Percentiles rank a stretch among this genome's conserved stretches.
phyloP scores from a whole-genome alignment of 805 yeast species.

The Brettanomyces anomalus region DNA sequence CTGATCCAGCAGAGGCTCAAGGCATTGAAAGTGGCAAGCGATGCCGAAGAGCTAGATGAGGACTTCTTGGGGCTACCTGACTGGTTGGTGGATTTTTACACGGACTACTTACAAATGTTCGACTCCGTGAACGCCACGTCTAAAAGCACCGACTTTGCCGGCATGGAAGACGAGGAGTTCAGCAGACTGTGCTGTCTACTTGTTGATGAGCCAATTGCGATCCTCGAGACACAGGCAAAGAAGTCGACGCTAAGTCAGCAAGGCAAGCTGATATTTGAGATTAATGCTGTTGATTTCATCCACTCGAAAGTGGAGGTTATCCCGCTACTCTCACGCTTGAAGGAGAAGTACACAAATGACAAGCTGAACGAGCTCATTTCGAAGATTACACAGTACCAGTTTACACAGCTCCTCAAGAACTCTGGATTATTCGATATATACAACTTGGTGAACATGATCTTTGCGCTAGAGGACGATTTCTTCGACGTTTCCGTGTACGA shows the following conservation, averaged over 20 bases:
- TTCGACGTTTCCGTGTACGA: constrained; percentile 56
- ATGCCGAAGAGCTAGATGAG: constrained; percentile 29
- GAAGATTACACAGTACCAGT: constrained; percentile 36
- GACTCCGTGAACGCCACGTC: constrained; percentile 27
- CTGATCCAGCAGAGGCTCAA: constrained; percentile 27
- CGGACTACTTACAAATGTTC: constrained; percentile 50
- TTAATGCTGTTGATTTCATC: constrained; percentile 55
- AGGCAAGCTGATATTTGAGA: constrained; percentile 33
- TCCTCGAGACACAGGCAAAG: constrained; percentile 20
- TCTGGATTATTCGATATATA: constrained; percentile 51
- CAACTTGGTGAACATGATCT: constrained; percentile 65
- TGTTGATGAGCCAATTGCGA: constrained; percentile 37
- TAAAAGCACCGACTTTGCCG: constrained; percentile 29
- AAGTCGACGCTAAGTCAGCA: constrained; percentile 21
- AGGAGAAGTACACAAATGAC: constrained; percentile 29
- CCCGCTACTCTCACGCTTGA: constrained; percentile 28
- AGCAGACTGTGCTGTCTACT: constrained; percentile 31
- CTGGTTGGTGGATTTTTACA: constrained; percentile 63
- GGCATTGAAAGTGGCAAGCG: constrained; percentile 24
- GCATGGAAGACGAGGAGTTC: constrained; percentile 28
- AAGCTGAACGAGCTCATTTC: constrained; percentile 27
- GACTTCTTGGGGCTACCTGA: constrained; percentile 71
- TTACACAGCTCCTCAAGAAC: constrained; percentile 36
- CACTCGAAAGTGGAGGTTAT: constrained; percentile 43
- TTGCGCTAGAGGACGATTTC: constrained; percentile 49